These are phyloP conservation scores for Fusarium oxysporum DNA, from an alignment of 2,329 filamentous ascomycete species.

Conservation along the genomic window DNA sequence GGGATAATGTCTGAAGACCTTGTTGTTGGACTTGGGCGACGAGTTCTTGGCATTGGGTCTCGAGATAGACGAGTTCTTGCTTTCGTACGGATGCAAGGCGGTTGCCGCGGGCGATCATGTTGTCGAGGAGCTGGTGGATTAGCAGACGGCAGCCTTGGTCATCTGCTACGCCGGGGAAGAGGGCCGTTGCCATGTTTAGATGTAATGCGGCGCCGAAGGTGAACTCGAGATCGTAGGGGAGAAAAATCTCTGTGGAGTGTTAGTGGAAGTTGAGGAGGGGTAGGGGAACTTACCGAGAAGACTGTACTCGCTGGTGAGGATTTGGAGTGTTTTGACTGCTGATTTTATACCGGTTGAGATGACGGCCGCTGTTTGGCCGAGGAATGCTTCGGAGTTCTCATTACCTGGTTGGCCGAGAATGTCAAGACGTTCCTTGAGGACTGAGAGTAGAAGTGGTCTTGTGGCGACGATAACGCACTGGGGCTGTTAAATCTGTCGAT, in stretches of 20 bases:
- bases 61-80: slow-evolving; percentile 48
- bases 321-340: slow-evolving; percentile 54
- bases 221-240: slow-evolving; percentile 55
- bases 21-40: slow-evolving; percentile 39
- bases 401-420: slow-evolving; percentile 36
- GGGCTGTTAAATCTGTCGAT: fast-evolving
- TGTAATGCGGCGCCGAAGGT: slow-evolving; percentile 51
- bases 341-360: slow-evolving; percentile 57
- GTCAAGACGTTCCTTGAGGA: slow-evolving; percentile 53
- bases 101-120: slow-evolving; percentile 51
- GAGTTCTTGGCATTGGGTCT: slow-evolving; percentile 47
- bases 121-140: slow-evolving; percentile 48
- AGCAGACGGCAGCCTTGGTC: slow-evolving; percentile 37
- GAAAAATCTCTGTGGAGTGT: slow-evolving; percentile 48
- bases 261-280: background rate
- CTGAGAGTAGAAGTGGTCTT: slow-evolving; percentile 52
- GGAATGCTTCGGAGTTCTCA: slow-evolving; percentile 50
- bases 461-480: slow-evolving; percentile 56
- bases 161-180: slow-evolving; percentile 50
- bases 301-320: slow-evolving; percentile 51
- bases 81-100: slow-evolving; percentile 49
- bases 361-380: slow-evolving; percentile 49
- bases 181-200: slow-evolving; percentile 51
- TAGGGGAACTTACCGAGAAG: slow-evolving; percentile 47
- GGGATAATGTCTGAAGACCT: slow-evolving; percentile 42